phyloP scores from a whole-genome alignment of 2,329 filamentous ascomycete genomes.

The Lachnellula occidentalis region DNA sequence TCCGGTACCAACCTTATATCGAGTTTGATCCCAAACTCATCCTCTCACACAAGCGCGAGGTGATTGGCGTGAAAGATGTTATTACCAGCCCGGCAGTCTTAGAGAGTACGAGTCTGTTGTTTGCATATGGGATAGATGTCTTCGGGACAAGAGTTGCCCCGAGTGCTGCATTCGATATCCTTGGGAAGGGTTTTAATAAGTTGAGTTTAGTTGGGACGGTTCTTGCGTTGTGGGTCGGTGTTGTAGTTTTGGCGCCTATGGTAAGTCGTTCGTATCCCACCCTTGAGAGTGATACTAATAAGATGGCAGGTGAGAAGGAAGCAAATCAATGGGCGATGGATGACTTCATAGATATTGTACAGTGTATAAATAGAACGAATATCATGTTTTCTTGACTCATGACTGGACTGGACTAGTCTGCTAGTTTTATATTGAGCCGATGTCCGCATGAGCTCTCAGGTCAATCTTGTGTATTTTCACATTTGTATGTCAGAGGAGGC shows the following conservation, averaged over 20 bases:
- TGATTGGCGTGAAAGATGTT: constrained; percentile 68
- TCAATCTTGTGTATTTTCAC: no score
- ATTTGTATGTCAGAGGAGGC: no score
- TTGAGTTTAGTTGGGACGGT: constrained; percentile 79
- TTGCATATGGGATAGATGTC: constrained; percentile 83
- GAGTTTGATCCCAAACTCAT: constrained; percentile 79
- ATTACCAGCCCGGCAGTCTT: constrained; percentile 72
- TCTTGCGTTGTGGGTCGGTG: constrained; percentile 69
- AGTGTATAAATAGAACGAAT: constrained; percentile 7
- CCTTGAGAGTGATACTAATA: constrained; percentile 28
- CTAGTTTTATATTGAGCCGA: no score
- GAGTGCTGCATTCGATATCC: constrained; percentile 82
- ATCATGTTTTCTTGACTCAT: background rate
- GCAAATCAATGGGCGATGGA: constrained; percentile 63
- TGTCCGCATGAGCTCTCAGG: no score
- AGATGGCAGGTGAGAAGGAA: constrained; percentile 50
- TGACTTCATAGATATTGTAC: constrained; percentile 20
- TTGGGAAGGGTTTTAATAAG: constrained; percentile 93
- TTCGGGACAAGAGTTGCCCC: constrained; percentile 85
- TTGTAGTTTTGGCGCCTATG: constrained; percentile 75
- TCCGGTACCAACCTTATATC: constrained; percentile 68
- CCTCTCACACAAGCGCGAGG: constrained; percentile 75
- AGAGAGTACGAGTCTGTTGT: constrained; percentile 86
- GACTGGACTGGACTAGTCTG: no score
- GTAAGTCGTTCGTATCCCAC: constrained; percentile 48